phyloP scores from a whole-genome alignment of 495 filamentous ascomycete genomes.

The Podospora appendiculata region DNA sequence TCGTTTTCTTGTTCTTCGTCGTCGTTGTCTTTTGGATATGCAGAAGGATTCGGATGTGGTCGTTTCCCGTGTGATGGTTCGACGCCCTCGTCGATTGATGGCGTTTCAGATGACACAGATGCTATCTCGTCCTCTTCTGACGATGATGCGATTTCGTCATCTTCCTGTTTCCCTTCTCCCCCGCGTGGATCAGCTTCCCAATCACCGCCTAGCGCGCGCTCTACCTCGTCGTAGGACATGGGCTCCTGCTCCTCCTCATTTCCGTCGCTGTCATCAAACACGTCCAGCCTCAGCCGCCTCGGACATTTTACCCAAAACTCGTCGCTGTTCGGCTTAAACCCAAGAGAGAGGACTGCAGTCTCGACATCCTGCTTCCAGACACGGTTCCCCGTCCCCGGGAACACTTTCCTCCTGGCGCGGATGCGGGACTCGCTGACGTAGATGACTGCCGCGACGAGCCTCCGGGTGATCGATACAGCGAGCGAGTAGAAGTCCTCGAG shows the following conservation, averaged over 20 bases:
- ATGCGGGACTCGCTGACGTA: slow-evolving; percentile 56
- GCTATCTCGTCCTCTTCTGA: slow-evolving; percentile 4
- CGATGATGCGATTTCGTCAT: too few species aligned
- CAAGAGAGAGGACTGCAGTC: slow-evolving; percentile 53
- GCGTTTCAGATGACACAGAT: not conserved
- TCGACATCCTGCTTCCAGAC: slow-evolving; percentile 56
- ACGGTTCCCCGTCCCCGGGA: slow-evolving; percentile 19
- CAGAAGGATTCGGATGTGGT: too few species aligned
- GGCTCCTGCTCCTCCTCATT: slow-evolving; percentile 7
- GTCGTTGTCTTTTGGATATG: slow-evolving; percentile 13
- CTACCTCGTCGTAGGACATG: slow-evolving; percentile 49
- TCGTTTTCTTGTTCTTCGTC: slow-evolving; percentile 11
- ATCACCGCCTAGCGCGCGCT: slow-evolving; percentile 24
- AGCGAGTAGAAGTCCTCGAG: slow-evolving; percentile 69
- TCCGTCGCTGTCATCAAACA: slow-evolving; percentile 35
- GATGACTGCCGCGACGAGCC: slow-evolving; percentile 58
- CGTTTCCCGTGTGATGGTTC: slow-evolving; percentile 7
- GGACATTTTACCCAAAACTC: slow-evolving; percentile 55
- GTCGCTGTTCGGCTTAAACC: slow-evolving; percentile 24
- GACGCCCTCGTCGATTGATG: slow-evolving; percentile 7
- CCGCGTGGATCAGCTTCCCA: too few species aligned
- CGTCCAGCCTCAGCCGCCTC: slow-evolving; percentile 49
- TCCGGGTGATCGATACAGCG: slow-evolving; percentile 53
- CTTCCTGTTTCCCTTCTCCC: too few species aligned
- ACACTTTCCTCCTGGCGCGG: slow-evolving; percentile 31